A percentile compares a stretch with the other conserved stretches of the same genome.
phyloP scores from a whole-genome alignment of 345 rosid genomes.

The Viola odorata region DNA sequence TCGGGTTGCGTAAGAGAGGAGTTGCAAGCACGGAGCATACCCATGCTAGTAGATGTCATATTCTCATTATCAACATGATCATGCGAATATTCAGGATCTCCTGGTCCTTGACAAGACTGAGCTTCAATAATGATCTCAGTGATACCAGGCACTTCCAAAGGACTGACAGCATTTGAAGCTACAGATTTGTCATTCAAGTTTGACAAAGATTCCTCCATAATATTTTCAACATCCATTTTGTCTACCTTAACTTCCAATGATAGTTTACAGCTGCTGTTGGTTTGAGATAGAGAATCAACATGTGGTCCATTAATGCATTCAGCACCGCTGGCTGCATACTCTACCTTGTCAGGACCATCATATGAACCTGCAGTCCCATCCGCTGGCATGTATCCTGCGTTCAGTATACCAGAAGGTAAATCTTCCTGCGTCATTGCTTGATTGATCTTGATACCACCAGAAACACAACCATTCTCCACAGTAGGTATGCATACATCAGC shows the following conservation, averaged over 20 bases:
- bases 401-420: constrained; percentile 18
- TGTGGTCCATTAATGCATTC: constrained; percentile 8
- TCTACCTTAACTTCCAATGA: constrained; percentile 6
- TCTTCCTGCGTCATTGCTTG: constrained; percentile 20
- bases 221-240: constrained; percentile 28
- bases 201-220: constrained; percentile 18
- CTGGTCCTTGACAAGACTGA: constrained; percentile 27
- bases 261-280: constrained; percentile 16
- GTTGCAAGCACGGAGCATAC: constrained; percentile 33
- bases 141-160: constrained; percentile 26
- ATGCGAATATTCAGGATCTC: constrained; percentile 24
- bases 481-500: constrained; percentile 19
- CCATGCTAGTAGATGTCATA: constrained; percentile 8
- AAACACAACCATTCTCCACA: constrained; percentile 26
- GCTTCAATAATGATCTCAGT: constrained; percentile 31
- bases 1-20: constrained; percentile 20
- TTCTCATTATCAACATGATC: constrained; percentile 19
- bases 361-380: constrained; percentile 24
- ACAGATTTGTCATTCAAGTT: constrained; percentile 14
- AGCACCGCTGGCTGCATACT: constrained; percentile 24
- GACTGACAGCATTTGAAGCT: constrained; percentile 23
- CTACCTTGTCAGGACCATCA: constrained; percentile 34
- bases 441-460: constrained; percentile 26
- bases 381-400: constrained; percentile 26
- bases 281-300: constrained; percentile 17